Conservation (phyloP, 345 rosid genomes). For the Salix koriyanagi region DNA sequence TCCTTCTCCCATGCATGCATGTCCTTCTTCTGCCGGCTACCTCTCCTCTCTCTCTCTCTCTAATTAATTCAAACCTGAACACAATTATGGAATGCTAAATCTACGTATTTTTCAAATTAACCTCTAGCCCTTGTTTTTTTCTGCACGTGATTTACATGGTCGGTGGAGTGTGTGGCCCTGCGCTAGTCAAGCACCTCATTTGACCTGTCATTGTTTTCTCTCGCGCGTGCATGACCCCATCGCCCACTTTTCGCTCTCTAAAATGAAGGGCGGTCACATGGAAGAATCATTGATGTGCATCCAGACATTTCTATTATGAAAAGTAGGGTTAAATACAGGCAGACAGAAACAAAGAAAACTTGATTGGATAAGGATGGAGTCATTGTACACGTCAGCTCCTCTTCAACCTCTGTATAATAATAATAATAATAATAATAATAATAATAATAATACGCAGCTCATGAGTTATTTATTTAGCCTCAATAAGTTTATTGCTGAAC, state of each 20-base stretch:
- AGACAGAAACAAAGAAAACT: neutral
- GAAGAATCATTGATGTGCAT: conserved; percentile 42
- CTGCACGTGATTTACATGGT: conserved; percentile 11
- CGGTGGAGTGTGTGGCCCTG: conserved; percentile 49
- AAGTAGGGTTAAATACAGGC: conserved; percentile 35
- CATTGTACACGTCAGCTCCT: neutral
- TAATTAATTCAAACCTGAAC: neutral
- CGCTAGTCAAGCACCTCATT: neutral
- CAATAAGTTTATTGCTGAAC: neutral
- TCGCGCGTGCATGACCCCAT: conserved; percentile 3
- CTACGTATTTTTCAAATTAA: conserved; percentile 10
- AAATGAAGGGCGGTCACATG: conserved; percentile 21
- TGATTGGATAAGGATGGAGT: conserved; percentile 21
- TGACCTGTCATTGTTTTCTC: conserved; percentile 1
- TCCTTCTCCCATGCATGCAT: neutral
- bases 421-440: neutral
- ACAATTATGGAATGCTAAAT: conserved; percentile 8
- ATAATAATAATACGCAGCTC: neutral
- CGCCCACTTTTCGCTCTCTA: neutral
- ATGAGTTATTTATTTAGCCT: neutral
- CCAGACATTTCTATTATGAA: conserved; percentile 39
- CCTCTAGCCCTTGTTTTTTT: neutral
- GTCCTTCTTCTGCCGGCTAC: neutral
- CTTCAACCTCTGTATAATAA: neutral
- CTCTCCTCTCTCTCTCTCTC: neutral